phyloP scores from a whole-genome alignment of 352 stramenopile species.

The Thraustochytrium striatum region DNA sequence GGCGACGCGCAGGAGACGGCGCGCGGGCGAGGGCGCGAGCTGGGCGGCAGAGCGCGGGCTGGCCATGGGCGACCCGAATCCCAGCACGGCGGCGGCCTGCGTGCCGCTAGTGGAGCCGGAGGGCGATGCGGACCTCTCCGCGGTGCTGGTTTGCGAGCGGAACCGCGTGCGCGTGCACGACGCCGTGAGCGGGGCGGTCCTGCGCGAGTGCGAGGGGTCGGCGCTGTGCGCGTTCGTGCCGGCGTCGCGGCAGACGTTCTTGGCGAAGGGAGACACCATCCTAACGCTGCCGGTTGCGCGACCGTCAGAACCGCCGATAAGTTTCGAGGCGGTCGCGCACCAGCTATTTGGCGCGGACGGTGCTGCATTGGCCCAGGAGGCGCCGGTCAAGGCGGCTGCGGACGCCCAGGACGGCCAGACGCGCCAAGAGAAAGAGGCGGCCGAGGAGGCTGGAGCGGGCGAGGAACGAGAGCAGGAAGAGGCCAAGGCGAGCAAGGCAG shows the following conservation, averaged over 20 bases:
- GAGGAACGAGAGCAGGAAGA: no score
- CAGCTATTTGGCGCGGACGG: not conserved
- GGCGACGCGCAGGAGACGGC: no score
- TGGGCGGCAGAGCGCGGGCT: no score
- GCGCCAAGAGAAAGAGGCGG: no score
- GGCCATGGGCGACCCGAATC: no score
- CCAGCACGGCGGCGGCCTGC: no score
- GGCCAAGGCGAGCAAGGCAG: no score
- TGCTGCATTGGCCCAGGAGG: not conserved
- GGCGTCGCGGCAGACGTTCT: not conserved
- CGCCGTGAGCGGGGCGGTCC: not conserved
- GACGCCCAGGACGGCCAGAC: not conserved
- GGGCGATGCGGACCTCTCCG: constrained; percentile 5
- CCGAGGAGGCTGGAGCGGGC: no score
- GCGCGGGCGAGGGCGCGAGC: no score
- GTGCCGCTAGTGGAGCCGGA: constrained; percentile 21
- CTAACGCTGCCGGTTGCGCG: not conserved
- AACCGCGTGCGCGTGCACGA: not conserved
- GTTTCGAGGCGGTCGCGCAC: not conserved
- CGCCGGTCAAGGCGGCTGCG: not conserved
- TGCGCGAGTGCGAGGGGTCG: not conserved
- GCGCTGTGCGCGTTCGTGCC: constrained; percentile 1
- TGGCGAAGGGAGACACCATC: not conserved
- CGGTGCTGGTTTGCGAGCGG: not conserved
- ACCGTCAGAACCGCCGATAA: not conserved